Evolutionary conservation across 331 rosid genomes (phyloP).

Genomic region (Quercus lobata): DNA sequence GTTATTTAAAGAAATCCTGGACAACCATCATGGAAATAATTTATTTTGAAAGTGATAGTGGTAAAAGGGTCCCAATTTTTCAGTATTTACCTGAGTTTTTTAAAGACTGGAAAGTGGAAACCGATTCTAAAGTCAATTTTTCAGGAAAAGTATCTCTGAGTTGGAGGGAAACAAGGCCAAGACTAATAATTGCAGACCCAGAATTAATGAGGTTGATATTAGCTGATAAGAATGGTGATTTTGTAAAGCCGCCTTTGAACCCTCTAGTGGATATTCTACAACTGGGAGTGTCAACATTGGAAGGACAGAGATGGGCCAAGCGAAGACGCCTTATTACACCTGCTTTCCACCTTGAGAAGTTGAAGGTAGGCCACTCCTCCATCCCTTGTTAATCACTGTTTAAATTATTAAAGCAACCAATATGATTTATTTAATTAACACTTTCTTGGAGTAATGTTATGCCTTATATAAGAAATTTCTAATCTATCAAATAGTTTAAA

Average conservation of each 20-base stretch:
- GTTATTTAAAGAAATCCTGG: too few relatives aligned
- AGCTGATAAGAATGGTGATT: slow-evolving; percentile 26
- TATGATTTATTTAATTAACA: too few relatives aligned
- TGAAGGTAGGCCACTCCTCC: slow-evolving; percentile 20
- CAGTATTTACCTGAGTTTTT: too few relatives aligned
- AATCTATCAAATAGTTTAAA: too few relatives aligned
- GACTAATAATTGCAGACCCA: slow-evolving; percentile 32
- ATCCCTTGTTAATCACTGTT: too few relatives aligned
- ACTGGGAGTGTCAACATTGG: slow-evolving; percentile 32
- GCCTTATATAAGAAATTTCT: too few relatives aligned
- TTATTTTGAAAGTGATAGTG: too few relatives aligned
- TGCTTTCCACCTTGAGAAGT: slow-evolving; percentile 40
- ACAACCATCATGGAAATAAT: too few relatives aligned
- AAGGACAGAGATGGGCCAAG: slow-evolving; percentile 34
- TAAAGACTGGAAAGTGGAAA: too few relatives aligned
- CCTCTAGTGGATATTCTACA: slow-evolving; percentile 34
- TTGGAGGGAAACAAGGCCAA: slow-evolving; percentile 35
- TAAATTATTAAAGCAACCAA: not conserved
- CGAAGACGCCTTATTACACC: slow-evolving; percentile 34
- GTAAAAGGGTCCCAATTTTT: too few relatives aligned
- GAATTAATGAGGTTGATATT: slow-evolving; percentile 31
- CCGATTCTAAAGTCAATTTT: too few relatives aligned
- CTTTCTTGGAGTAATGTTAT: too few relatives aligned
- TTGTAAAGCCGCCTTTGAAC: slow-evolving; percentile 30
- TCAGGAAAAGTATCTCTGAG: slow-evolving; percentile 27